A percentile compares a stretch with the other conserved stretches of the same genome.
phyloP scores from a whole-genome alignment of 805 yeast species.

The Saturnispora sanitii region DNA sequence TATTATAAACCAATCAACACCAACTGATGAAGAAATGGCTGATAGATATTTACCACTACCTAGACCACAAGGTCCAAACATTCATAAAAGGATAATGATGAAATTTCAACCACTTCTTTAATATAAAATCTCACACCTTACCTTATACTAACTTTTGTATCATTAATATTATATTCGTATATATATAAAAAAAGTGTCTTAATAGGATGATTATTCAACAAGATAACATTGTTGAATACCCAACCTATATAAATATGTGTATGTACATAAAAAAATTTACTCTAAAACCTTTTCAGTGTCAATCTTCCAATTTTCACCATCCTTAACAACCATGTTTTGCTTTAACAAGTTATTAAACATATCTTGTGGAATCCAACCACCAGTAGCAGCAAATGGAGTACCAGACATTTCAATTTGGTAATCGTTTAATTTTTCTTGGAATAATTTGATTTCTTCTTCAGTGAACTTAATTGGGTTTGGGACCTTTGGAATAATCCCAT shows the following conservation, averaged over 20 bases:
- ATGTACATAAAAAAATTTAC: not conserved
- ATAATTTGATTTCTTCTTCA: slow-evolving; percentile 48
- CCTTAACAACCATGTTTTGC: slow-evolving; percentile 57
- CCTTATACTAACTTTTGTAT: not conserved
- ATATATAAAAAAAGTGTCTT: no score
- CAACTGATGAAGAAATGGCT: slow-evolving; percentile 3
- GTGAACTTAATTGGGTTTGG: slow-evolving; percentile 54
- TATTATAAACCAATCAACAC: no score
- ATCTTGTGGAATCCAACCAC: slow-evolving; percentile 95
- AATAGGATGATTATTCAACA: no score
- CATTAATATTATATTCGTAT: no score
- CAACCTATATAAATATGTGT: no score
- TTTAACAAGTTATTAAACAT: slow-evolving; percentile 65
- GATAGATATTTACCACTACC: slow-evolving; percentile 14
- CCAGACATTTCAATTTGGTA: slow-evolving; percentile 61
- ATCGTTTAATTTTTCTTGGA: slow-evolving; percentile 46
- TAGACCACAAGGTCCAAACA: slow-evolving; percentile 9
- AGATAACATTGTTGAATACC: not conserved
- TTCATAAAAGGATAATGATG: slow-evolving; percentile 15
- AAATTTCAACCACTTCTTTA: slow-evolving; percentile 25
- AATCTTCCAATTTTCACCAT: slow-evolving; percentile 36
- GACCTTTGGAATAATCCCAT: slow-evolving; percentile 39
- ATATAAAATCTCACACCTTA: not conserved
- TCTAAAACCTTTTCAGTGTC: slow-evolving; percentile 22
- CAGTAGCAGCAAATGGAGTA: slow-evolving; percentile 80